Conservation (phyloP, 2,329 filamentous ascomycete species). For the Domatiomyces globalis region DNA sequence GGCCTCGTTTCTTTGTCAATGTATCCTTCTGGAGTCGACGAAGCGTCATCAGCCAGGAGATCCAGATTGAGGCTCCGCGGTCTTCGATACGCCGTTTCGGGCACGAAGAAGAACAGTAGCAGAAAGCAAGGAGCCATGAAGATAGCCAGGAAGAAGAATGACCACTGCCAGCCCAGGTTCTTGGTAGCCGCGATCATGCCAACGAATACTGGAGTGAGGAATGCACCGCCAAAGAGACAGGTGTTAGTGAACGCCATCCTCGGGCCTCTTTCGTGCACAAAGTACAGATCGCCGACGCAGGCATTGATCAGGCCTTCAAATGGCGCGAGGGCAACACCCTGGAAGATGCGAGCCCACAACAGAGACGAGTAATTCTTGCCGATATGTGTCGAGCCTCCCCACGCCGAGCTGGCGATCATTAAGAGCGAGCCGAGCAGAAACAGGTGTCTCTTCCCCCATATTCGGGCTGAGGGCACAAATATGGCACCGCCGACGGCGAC, state of each 20-base stretch:
- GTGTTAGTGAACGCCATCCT: constrained; percentile 73
- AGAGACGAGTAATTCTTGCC: constrained; percentile 56
- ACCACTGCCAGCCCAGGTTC: constrained; percentile 15
- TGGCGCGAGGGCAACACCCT: constrained; percentile 73
- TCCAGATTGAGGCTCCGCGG: constrained; percentile 53
- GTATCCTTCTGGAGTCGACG: constrained; percentile 2
- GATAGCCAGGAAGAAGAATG: constrained; percentile 74
- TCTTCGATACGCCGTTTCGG: constrained; percentile 67
- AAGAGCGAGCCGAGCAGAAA: constrained; percentile 66
- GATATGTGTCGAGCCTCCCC: constrained; percentile 52
- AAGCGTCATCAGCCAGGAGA: constrained; percentile 11
- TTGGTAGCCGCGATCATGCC: constrained; percentile 25
- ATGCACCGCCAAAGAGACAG: constrained; percentile 55
- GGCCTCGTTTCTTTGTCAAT: constrained; percentile 7
- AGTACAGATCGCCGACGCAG: constrained; percentile 78
- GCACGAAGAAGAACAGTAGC: constrained; percentile 61
- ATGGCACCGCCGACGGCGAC: constrained; percentile 69
- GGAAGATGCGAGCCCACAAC: constrained; percentile 64
- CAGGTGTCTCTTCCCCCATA: constrained; percentile 85
- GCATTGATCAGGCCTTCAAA: constrained; percentile 86
- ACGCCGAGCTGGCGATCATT: constrained; percentile 58
- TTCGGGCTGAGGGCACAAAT: constrained; percentile 72
- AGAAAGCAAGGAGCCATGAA: constrained; percentile 60
- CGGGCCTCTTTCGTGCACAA: constrained; percentile 62
- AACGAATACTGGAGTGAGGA: constrained; percentile 75